Evolutionary conservation across 331 rosid genomes (phyloP), one percentile per base, ranked within the genome.

Genomic region (Rhamnella rubrinervis): DNA sequence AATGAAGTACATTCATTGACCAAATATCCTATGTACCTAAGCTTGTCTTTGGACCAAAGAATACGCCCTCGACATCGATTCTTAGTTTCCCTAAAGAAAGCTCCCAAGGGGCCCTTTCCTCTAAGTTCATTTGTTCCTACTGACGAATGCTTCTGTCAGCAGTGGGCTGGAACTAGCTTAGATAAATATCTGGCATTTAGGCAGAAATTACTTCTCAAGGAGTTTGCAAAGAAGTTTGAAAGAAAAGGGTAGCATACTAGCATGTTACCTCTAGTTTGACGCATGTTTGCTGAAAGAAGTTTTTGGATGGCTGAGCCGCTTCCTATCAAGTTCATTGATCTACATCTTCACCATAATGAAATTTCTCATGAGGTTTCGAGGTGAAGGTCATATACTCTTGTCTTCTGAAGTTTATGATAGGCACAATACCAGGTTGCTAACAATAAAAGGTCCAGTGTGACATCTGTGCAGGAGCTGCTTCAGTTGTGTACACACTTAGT

Each of bases 51-150:
- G 71, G 96, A 95, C 68, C 96, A 95, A 83, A 87, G 99, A 86
- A 95, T 95, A 57, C 99, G 99, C 37, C 99, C 99, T 67, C 99
- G 99, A 63, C 97, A 95, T 72, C 83, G 83, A 79, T 95, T 91
- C 86, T 78, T 95, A 75, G 96, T 95, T 81, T 80, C 85, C 20
- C 85, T 95, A 49, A 89, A 91, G 96, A 95, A 91, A 87, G 97
- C 90, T 64, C 97, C 99, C 14, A 87, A 91, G 73, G 99, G 99
- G 6, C 99, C 99, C 4, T 95, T 95, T 80, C 99, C 99, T 46
- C 88, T 95, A 31, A 81, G 96, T 72, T 89, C 96, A 67, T 72
- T 95, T 11, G 90, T 95, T 65, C 99, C 97, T 53, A 95, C 96
- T 11, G 99, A 95, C 68, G 97, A 95, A 74, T 64, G 76, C 71